Percentiles rank a stretch among this genome's conserved stretches.
phyloP scores from a whole-genome alignment of 768 basidiomycete species.

The Daedaleopsis nitida region DNA sequence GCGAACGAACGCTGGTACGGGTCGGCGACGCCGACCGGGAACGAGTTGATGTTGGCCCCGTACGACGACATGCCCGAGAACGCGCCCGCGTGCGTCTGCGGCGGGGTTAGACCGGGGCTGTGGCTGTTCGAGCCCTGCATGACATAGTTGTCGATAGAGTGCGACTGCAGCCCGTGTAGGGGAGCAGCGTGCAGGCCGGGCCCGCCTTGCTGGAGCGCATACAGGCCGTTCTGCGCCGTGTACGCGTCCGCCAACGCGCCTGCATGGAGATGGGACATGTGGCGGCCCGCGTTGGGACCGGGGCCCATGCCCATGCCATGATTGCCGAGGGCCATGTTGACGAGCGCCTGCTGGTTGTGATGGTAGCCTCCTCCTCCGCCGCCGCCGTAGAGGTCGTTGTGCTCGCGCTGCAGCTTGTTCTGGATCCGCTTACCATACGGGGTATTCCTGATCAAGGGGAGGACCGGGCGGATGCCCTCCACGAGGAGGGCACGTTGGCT shows the following conservation, averaged over 20 bases:
- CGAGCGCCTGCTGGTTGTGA: slow-evolving; percentile 59
- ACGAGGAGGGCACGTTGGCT: slow-evolving; percentile 88
- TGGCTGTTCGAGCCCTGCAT: slow-evolving; percentile 73
- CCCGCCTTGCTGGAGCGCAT: slow-evolving; percentile 50
- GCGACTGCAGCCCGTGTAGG: slow-evolving; percentile 53
- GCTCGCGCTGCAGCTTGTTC: slow-evolving; percentile 96
- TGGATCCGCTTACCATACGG: slow-evolving; percentile 99
- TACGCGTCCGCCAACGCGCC: slow-evolving; percentile 70
- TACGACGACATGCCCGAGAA: slow-evolving; percentile 60
- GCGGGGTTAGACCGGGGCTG: slow-evolving; percentile 60
- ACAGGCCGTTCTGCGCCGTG: slow-evolving; percentile 60
- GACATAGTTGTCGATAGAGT: slow-evolving; percentile 81
- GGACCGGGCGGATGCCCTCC: slow-evolving; percentile 96
- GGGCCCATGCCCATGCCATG: slow-evolving; percentile 51
- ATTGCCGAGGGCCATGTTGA: slow-evolving; percentile 58
- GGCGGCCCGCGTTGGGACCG: slow-evolving; percentile 44
- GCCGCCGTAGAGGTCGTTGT: slow-evolving; percentile 60
- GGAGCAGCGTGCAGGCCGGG: slow-evolving; percentile 45
- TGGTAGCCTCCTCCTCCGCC: slow-evolving; percentile 46
- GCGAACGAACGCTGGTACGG: slow-evolving; percentile 79
- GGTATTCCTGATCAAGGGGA: slow-evolving; percentile 97
- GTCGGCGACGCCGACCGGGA: slow-evolving; percentile 57
- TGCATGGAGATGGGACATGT: slow-evolving; percentile 55
- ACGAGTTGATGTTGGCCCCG: slow-evolving; percentile 52
- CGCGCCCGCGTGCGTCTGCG: slow-evolving; percentile 53